A percentile compares a stretch with the other conserved stretches of the same genome.
Conservation (phyloP, 1,284 basidiomycete species). For the Irpex sp. region DNA sequence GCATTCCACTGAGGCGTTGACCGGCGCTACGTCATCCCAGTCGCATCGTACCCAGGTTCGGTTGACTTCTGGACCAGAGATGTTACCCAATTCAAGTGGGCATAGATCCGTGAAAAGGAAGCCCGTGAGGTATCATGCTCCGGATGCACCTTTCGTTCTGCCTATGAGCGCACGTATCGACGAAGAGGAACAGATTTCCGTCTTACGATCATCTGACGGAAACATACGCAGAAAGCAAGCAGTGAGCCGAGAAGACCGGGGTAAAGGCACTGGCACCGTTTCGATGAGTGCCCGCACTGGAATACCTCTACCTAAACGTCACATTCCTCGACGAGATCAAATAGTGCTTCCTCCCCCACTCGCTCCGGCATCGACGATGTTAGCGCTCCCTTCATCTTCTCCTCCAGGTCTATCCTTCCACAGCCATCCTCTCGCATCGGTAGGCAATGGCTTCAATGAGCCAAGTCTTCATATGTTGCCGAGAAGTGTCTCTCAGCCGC, state of each 20-base stretch:
- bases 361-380: neutral
- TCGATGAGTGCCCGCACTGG: neutral
- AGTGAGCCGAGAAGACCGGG: neutral
- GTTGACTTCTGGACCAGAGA: neutral
- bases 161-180: neutral
- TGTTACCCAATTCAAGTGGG: neutral
- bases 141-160: neutral
- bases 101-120: slow-evolving; percentile 12
- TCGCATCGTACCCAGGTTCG: slow-evolving; percentile 19
- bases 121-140: slow-evolving; percentile 5
- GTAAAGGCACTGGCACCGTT: neutral
- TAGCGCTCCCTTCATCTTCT: neutral
- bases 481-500: neutral
- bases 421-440: neutral
- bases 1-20: slow-evolving; percentile 16
- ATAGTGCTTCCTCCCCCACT: slow-evolving; percentile 13
- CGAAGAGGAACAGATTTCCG: neutral
- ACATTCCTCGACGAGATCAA: slow-evolving; percentile 8
- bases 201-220: neutral
- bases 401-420: neutral
- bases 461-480: neutral
- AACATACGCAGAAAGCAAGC: neutral
- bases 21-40: slow-evolving; percentile 19
- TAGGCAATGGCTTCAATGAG: neutral
- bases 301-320: neutral